These are phyloP conservation scores for Cryomyces antarcticus DNA, from an alignment of 495 filamentous ascomycete species.

Conservation along the genomic window DNA sequence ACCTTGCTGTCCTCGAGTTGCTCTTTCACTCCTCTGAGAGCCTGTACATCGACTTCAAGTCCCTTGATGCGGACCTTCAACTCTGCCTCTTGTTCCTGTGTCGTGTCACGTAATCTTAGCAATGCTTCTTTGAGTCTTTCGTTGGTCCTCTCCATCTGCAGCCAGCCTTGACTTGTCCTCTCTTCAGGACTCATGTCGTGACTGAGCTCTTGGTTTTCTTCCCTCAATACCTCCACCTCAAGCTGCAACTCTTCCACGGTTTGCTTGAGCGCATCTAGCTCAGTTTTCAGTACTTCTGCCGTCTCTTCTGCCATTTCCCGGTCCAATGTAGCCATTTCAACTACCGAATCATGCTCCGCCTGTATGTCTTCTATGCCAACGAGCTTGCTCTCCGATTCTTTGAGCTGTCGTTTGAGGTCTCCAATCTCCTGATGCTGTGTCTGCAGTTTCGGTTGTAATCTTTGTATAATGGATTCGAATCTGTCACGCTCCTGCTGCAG, in stretches of 20 bases:
- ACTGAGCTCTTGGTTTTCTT: conserved; percentile 68
- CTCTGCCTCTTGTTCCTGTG: conserved; percentile 67
- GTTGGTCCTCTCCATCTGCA: conserved; percentile 79
- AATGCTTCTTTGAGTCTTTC: conserved; percentile 76
- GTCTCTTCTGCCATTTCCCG: conserved; percentile 93
- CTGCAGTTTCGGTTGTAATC: conserved; percentile 75
- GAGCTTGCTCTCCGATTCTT: conserved; percentile 47
- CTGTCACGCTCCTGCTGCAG: conserved; percentile 64
- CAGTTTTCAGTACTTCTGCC: conserved; percentile 57
- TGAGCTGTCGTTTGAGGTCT: conserved; percentile 54
- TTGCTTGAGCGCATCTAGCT: conserved; percentile 55
- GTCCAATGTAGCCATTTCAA: conserved; percentile 81
- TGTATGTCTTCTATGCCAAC: conserved; percentile 52
- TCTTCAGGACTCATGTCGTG: conserved; percentile 80
- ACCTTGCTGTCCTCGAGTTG: conserved; percentile 49
- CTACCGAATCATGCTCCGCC: conserved; percentile 59
- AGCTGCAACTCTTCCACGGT: conserved; percentile 69
- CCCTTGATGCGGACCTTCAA: conserved; percentile 55
- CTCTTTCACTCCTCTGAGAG: conserved; percentile 48
- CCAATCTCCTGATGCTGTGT: conserved; percentile 63
- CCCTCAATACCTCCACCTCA: conserved; percentile 68
- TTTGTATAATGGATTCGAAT: conserved; percentile 77
- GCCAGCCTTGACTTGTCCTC: conserved; percentile 62
- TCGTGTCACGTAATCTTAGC: conserved; percentile 64
- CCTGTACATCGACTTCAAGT: conserved; percentile 57